Base-by-base conservation (phyloP, 305 asterid genomes). In the Plantago rigida region DNA sequence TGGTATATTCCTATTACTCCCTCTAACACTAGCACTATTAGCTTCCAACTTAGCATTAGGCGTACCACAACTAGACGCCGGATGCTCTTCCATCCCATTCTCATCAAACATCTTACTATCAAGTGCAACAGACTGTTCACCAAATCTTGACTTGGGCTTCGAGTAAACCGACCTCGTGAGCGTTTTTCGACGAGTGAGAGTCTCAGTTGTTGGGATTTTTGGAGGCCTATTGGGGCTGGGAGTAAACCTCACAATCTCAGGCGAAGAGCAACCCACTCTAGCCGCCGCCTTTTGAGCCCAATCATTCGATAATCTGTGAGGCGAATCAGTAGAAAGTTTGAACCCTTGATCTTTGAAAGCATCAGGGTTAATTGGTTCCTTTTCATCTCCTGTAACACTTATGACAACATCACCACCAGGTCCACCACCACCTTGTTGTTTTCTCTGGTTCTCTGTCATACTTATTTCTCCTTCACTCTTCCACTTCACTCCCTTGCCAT, bases 81-180 rank as follows among this genome's bases (percentile, higher is more conserved):
- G 67, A 52, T 48, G 58, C 34, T 75, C 79, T 60, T 70, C 77
- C 6, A 29, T 15, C 14, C 54, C 67, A 48, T 68, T 62, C 54
- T 78, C 87, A 28, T 77, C 77, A 63, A 69, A 54, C 68, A 72
- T 41, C 3, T 60, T 63, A 45, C 58, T 60, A 66, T 86, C 86
- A 55, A 81, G 55, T 24, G 71, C 65, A 14, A 71, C 26, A 24
- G 91, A 62, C 41, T 66, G 94, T 52, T 89, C 95, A 47, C 96
- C 96, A 67, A 86, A 86, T 67, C 96, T 84, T 4, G 96, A 86
- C 66, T 84, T 89, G 28, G 96, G 91, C 63, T 78, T 86, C 0
- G 87, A 78, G 73, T 60, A 80, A 49, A 70, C 60, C 0, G 88
- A 76, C 72, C 83, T 86, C 3, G 85, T 49, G 44, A 84, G 51